Conservation (phyloP, 176 grass and related monocot species). For the Lolium multiflorum region DNA sequence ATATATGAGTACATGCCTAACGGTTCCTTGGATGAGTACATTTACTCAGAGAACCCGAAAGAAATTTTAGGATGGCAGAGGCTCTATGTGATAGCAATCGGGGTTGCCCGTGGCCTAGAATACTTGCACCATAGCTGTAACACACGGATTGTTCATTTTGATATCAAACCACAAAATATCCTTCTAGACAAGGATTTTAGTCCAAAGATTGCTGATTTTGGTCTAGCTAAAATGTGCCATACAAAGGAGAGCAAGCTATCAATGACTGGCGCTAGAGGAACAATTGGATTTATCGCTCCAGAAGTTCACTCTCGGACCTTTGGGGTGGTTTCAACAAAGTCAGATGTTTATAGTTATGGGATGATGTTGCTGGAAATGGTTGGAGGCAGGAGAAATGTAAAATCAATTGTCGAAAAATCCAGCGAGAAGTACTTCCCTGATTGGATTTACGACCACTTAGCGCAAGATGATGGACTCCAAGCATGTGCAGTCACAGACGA, state of each 20-base stretch:
- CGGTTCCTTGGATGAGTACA: slow-evolving; percentile 61
- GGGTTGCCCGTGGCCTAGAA: slow-evolving; percentile 57
- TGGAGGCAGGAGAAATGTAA: no score
- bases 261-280: slow-evolving; percentile 55
- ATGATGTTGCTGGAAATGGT: no score
- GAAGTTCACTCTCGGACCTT: no score
- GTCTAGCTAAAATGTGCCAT: slow-evolving; percentile 54
- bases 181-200: slow-evolving; percentile 54
- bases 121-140: slow-evolving; percentile 57
- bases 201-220: slow-evolving; percentile 71
- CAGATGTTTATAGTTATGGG: no score
- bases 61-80: slow-evolving; percentile 57
- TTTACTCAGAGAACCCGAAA: slow-evolving; percentile 60
- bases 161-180: slow-evolving; percentile 70
- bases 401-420: neutral
- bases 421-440: neutral
- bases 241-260: slow-evolving; percentile 52
- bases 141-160: slow-evolving; percentile 61
- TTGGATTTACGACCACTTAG: neutral
- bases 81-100: slow-evolving; percentile 42
- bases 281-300: neutral
- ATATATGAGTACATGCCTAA: slow-evolving; percentile 69
- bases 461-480: slow-evolving; percentile 40
- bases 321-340: no score
- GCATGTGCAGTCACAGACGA: slow-evolving; percentile 41